Evolutionary conservation across 805 yeast genomes (phyloP).

Genomic region (Metschnikowia bowlesiae): DNA sequence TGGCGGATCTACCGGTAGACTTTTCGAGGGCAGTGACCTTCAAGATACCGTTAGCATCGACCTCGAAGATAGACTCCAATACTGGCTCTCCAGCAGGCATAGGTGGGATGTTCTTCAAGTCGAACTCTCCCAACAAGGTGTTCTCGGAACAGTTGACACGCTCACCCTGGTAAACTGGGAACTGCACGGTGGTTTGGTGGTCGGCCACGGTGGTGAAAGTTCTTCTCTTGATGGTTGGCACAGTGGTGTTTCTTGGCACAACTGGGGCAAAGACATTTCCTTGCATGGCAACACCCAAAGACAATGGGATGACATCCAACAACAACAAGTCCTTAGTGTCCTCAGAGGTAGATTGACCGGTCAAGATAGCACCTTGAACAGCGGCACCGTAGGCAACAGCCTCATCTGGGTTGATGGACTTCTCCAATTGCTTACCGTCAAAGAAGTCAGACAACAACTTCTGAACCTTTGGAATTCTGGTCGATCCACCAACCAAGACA

Average conservation of each 20-base stretch:
- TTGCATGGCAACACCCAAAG: constrained; percentile 49
- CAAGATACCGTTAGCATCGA: constrained; percentile 49
- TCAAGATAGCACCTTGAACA: constrained; percentile 81
- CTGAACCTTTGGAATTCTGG: constrained; percentile 98
- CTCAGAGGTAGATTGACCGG: constrained; percentile 47
- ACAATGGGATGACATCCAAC: constrained; percentile 48
- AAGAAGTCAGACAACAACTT: constrained; percentile 85
- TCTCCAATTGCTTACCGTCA: constrained; percentile 92
- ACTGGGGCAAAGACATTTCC: constrained; percentile 49
- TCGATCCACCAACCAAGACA: constrained; percentile 98
- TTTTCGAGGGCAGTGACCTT: constrained; percentile 48
- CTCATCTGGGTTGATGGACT: constrained; percentile 98
- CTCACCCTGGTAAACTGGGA: constrained; percentile 52
- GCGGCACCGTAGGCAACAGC: constrained; percentile 99
- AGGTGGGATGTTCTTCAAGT: constrained; percentile 49
- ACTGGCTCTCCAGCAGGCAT: constrained; percentile 50
- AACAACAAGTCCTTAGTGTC: constrained; percentile 49
- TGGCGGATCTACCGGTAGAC: constrained; percentile 47
- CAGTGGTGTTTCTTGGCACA: constrained; percentile 50
- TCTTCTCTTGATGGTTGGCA: constrained; percentile 49
- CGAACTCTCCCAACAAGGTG: constrained; percentile 49
- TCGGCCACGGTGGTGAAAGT: constrained; percentile 50
- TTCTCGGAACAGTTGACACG: constrained; percentile 49
- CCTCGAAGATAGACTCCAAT: constrained; percentile 47
- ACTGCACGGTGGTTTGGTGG: constrained; percentile 48